Conservation (phyloP, 345 rosid species). For the sweet orange (Citrus sinensis) region DNA sequence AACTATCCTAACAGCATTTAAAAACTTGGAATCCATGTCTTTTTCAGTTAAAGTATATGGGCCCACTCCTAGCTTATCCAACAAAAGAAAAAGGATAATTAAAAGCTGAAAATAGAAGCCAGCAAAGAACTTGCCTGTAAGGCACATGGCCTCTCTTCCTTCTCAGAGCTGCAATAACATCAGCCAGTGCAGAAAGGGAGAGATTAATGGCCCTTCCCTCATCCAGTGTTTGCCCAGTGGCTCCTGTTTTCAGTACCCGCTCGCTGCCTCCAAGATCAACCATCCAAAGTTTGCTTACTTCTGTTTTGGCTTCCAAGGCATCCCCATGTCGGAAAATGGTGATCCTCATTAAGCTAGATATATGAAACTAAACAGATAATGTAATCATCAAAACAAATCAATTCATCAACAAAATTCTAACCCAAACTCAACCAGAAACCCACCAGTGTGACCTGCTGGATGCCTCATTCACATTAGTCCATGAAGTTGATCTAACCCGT, state of each 20-base stretch:
- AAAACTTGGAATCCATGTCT: background rate
- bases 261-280: conserved; percentile 98
- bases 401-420: conserved; percentile 10
- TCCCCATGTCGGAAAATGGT: conserved; percentile 57
- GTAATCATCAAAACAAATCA: conserved; percentile 39
- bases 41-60: background rate
- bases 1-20: conserved; percentile 2
- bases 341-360: conserved; percentile 87
- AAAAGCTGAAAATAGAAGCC: conserved; percentile 8
- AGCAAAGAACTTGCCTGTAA: conserved; percentile 64
- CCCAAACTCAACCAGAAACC: conserved; percentile 27
- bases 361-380: conserved; percentile 51
- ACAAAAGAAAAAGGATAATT: background rate
- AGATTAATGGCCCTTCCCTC: conserved; percentile 91
- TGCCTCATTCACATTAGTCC: conserved; percentile 82
- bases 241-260: conserved; percentile 77
- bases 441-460: conserved; percentile 98
- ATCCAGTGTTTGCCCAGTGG: conserved; percentile 76
- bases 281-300: conserved; percentile 93
- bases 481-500: conserved; percentile 70
- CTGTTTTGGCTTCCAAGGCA: conserved; percentile 45
- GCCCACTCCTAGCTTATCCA: conserved; percentile 6
- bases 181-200: conserved; percentile 93
- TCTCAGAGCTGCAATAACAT: conserved; percentile 86
- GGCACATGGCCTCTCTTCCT: conserved; percentile 89